Evolutionary conservation across 176 grass and related monocot genomes (phyloP).

Genomic region (Oryza meridionalis): DNA sequence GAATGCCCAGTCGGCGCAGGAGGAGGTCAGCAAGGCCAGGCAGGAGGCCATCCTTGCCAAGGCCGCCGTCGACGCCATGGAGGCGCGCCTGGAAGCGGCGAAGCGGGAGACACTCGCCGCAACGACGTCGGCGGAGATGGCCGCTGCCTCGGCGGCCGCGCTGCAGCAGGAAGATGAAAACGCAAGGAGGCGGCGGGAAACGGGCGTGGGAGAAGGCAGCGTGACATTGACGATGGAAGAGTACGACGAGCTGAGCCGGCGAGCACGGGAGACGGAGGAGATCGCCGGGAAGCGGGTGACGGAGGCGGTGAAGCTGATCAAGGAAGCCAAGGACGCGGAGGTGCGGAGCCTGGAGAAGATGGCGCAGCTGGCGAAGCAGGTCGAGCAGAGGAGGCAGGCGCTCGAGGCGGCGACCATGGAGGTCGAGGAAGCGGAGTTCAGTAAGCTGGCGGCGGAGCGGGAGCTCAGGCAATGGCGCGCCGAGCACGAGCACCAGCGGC

Average conservation of each 20-base stretch:
- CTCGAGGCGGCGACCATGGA: constrained; percentile 49
- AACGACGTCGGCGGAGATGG: constrained; percentile 50
- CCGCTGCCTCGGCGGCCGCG: constrained; percentile 44
- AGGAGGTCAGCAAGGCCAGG: constrained; percentile 48
- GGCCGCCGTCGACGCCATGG: constrained; percentile 37
- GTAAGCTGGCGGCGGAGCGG: constrained; percentile 48
- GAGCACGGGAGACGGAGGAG: constrained; percentile 63
- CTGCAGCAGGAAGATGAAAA: constrained; percentile 35
- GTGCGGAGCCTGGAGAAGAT: constrained; percentile 50
- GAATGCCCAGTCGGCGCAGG: constrained; percentile 42
- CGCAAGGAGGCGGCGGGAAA: not conserved
- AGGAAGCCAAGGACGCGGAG: constrained; percentile 70
- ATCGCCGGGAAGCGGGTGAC: constrained; percentile 46
- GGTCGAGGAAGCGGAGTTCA: constrained; percentile 53
- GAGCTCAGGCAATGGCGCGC: constrained; percentile 64
- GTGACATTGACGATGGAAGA: constrained; percentile 56
- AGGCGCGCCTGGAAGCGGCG: constrained; percentile 55
- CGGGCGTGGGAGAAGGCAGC: not conserved
- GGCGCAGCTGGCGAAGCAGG: constrained; percentile 30
- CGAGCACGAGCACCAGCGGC: constrained; percentile 44
- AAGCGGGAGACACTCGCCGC: constrained; percentile 61
- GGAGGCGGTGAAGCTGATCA: constrained; percentile 59
- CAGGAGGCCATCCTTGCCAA: constrained; percentile 50
- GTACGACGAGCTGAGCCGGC: constrained; percentile 65
- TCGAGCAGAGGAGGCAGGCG: constrained; percentile 50